Conservation (phyloP, 1,139 yeast species). For the Hansenula sp. region DNA sequence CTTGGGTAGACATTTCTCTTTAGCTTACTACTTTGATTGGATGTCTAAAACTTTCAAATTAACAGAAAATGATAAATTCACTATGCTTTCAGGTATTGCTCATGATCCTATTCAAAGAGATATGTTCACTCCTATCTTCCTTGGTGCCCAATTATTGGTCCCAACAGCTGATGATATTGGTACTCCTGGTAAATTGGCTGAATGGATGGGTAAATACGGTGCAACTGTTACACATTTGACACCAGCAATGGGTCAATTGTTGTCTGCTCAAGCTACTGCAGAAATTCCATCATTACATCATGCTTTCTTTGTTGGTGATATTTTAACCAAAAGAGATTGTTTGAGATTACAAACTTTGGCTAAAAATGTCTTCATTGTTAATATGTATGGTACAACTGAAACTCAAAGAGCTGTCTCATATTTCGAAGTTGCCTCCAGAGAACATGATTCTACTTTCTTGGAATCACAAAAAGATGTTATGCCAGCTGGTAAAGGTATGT, state of each 20-base stretch:
- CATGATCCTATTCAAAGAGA: slow-evolving; percentile 99
- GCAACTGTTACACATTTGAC: slow-evolving; percentile 97
- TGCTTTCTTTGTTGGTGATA: slow-evolving; percentile 98
- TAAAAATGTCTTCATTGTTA: slow-evolving; percentile 82
- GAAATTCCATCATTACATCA: slow-evolving; percentile 84
- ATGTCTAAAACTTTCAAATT: slow-evolving; percentile 84
- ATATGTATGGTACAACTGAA: slow-evolving; percentile 99
- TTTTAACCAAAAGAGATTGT: slow-evolving; percentile 95
- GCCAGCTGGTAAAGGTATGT: slow-evolving; percentile 99
- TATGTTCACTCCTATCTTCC: slow-evolving; percentile 94
- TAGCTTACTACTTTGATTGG: slow-evolving; percentile 98
- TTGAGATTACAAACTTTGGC: slow-evolving; percentile 88
- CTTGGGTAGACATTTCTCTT: slow-evolving; percentile 91
- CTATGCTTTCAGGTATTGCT: slow-evolving; percentile 98
- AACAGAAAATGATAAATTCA: slow-evolving; percentile 78
- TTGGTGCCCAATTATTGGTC: slow-evolving; percentile 88
- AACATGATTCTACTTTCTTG: slow-evolving; percentile 66
- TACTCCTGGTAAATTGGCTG: slow-evolving; percentile 94
- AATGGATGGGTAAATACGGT: slow-evolving; percentile 90
- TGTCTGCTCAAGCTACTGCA: slow-evolving; percentile 94
- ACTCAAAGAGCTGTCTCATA: slow-evolving; percentile 97
- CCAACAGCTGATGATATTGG: slow-evolving; percentile 98
- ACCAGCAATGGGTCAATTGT: slow-evolving; percentile 98
- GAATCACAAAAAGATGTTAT: slow-evolving; percentile 87
- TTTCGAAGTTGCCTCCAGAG: slow-evolving; percentile 78